Conservation (phyloP, 192 early-diverging fungal species). For the Coemansia sp. region DNA sequence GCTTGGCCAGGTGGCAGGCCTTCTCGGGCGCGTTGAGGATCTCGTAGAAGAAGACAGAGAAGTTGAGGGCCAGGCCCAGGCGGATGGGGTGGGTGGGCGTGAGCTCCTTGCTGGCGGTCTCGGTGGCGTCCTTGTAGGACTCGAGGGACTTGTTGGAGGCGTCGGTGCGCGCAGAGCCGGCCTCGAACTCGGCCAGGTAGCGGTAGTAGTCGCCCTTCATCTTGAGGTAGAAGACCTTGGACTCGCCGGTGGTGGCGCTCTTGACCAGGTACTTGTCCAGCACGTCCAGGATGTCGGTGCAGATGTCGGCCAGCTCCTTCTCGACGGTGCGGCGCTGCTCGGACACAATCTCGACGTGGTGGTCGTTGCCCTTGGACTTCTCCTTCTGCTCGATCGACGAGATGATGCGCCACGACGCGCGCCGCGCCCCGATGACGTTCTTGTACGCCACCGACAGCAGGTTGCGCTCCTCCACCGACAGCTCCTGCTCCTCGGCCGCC, state of each 20-base stretch:
- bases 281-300: conserved; percentile 89
- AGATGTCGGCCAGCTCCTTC: conserved; percentile 89
- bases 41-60: conserved; percentile 98
- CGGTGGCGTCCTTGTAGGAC: conserved; percentile 95
- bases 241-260: conserved; percentile 87
- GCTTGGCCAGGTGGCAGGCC: conserved; percentile 88
- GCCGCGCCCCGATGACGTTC: conserved; percentile 96
- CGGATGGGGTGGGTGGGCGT: conserved; percentile 95
- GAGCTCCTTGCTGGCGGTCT: conserved; percentile 76
- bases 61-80: conserved; percentile 95
- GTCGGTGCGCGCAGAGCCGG: conserved; percentile 79
- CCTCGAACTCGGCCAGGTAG: conserved; percentile 97
- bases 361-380: conserved; percentile 78
- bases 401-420: conserved; percentile 96
- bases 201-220: conserved; percentile 99
- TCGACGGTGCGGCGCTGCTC: conserved; percentile 92
- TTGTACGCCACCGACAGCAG: conserved; percentile 97
- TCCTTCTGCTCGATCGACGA: conserved; percentile 97
- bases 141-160: conserved; percentile 86
- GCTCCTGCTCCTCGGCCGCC: conserved; percentile 59
- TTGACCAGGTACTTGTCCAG: conserved; percentile 86
- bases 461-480: conserved; percentile 97
- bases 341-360: conserved; percentile 83
- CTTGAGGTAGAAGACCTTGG: conserved; percentile 99
- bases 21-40: conserved; percentile 92